These are phyloP conservation scores for Flaveria floridana DNA, from an alignment of 140 eudicot genomes.

Conservation along the genomic window DNA sequence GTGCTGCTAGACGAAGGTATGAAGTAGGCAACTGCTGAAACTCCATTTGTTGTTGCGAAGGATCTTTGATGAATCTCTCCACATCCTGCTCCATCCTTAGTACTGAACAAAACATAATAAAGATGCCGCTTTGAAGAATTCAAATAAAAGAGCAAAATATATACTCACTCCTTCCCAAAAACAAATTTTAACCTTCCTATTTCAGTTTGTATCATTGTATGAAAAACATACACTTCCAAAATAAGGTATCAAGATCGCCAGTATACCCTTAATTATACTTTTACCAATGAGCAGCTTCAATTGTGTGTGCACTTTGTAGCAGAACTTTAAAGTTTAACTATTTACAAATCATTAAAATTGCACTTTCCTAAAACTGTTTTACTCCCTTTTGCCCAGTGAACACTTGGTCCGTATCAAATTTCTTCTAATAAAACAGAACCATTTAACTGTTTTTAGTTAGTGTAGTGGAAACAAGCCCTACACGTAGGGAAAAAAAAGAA, in stretches of 20 bases:
- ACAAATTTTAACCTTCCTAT: not conserved
- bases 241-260: not conserved
- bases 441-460: not conserved
- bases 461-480: not conserved
- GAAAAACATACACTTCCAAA: not conserved
- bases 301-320: not conserved
- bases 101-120: slow-evolving; percentile 44
- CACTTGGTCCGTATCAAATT: not conserved
- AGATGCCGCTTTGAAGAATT: not conserved
- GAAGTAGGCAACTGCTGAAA: slow-evolving; percentile 98
- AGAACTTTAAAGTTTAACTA: not conserved
- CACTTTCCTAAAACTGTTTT: not conserved
- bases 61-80: slow-evolving; percentile 86
- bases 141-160: not conserved
- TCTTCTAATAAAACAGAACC: not conserved
- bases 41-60: slow-evolving; percentile 89
- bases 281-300: not conserved
- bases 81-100: slow-evolving; percentile 96
- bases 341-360: not conserved
- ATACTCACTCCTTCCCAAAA: not conserved
- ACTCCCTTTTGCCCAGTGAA: not conserved
- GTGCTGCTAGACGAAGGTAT: slow-evolving; percentile 93
- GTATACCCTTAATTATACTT: not conserved
- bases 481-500: too few relatives aligned
- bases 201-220: not conserved